Conservation (phyloP, 257 asterid species). For the Solanum bulbocastanum region DNA sequence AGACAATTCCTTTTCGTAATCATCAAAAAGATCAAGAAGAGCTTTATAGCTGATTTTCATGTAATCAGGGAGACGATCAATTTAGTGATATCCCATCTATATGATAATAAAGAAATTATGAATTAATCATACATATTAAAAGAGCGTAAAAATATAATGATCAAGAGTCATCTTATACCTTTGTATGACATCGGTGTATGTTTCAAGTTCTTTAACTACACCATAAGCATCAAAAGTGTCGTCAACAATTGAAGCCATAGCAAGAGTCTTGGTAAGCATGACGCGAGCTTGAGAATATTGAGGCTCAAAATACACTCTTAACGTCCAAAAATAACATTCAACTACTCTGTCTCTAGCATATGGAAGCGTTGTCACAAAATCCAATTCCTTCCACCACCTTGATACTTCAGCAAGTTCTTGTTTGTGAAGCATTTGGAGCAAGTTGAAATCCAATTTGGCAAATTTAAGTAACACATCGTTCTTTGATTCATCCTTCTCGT, state of each 20-base stretch:
- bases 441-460: not conserved
- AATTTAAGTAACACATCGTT: not conserved
- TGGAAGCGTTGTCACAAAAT: constrained; percentile 3
- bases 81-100: too few relatives aligned
- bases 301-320: constrained; percentile 8
- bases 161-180: too few relatives aligned
- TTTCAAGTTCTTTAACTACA: too few relatives aligned
- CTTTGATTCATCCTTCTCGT: constrained; percentile 8
- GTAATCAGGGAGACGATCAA: not conserved
- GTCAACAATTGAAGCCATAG: too few relatives aligned
- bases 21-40: not conserved
- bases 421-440: not conserved
- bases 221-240: too few relatives aligned
- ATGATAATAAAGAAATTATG: too few relatives aligned
- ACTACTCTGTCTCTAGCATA: constrained; percentile 16
- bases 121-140: too few relatives aligned
- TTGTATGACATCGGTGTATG: too few relatives aligned
- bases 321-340: constrained; percentile 13
- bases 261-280: not conserved
- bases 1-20: not conserved
- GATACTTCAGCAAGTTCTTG: constrained; percentile 11
- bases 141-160: too few relatives aligned
- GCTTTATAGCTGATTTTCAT: not conserved
- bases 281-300: not conserved
- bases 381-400: constrained; percentile 12